Conservation (phyloP, 208 protist species). For the Willaertia magna region DNA sequence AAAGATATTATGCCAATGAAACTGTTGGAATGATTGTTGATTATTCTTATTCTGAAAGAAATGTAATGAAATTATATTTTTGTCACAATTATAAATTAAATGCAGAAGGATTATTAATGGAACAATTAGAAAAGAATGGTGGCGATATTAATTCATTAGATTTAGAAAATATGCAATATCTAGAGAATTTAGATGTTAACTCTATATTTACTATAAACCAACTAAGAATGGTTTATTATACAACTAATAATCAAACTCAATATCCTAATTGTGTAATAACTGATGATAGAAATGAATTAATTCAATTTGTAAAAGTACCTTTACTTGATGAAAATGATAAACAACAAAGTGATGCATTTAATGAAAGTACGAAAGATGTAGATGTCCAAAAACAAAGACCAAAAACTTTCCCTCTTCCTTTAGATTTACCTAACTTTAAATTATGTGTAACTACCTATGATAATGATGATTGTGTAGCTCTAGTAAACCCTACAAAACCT, state of each 20-base stretch:
- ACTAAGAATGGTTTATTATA: background rate
- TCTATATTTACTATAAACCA: background rate
- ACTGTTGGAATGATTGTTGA: background rate
- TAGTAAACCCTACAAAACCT: background rate
- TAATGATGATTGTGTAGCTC: background rate
- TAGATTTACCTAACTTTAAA: background rate
- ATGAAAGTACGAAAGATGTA: background rate
- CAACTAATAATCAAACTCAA: background rate
- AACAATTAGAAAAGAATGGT: too few relatives aligned
- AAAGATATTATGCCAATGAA: background rate
- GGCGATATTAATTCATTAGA: too few relatives aligned
- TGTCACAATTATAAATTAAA: background rate
- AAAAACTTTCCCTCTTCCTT: background rate
- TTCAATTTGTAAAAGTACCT: background rate
- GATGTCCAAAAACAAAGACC: background rate
- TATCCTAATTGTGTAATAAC: background rate
- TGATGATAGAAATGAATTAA: background rate
- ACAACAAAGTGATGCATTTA: too few relatives aligned
- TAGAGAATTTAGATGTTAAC: too few relatives aligned
- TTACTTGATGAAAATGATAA: too few relatives aligned
- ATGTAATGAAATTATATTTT: background rate
- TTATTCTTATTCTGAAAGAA: background rate
- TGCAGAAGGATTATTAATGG: too few relatives aligned
- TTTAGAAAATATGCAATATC: too few relatives aligned
- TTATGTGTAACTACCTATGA: background rate